Conservation (phyloP, 2,329 filamentous ascomycete species). For the Fusarium aywerte region DNA sequence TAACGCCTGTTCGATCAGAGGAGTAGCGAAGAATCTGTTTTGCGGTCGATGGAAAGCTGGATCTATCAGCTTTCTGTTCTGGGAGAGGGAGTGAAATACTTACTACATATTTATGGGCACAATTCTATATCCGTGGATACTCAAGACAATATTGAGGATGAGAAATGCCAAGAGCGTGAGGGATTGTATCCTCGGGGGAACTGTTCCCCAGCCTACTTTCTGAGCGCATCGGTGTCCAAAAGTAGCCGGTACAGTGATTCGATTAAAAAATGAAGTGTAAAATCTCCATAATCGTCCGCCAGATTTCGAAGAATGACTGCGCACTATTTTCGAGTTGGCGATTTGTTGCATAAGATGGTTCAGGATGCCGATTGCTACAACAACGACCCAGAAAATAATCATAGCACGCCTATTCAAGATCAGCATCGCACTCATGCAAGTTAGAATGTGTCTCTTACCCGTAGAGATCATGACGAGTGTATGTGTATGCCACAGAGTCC, state of each 20-base stretch:
- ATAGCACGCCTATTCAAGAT: slow-evolving; percentile 47
- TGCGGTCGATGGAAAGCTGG: slow-evolving; percentile 50
- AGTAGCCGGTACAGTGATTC: slow-evolving; percentile 54
- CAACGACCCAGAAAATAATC: slow-evolving; percentile 55
- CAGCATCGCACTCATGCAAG: background rate
- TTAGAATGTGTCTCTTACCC: slow-evolving; percentile 41
- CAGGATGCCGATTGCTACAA: slow-evolving; percentile 52
- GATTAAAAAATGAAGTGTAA: slow-evolving; percentile 49
- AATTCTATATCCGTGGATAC: slow-evolving; percentile 52
- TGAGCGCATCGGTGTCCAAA: slow-evolving; percentile 58
- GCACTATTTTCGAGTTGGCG: slow-evolving; percentile 4
- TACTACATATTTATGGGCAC: slow-evolving; percentile 56
- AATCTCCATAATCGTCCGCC: background rate
- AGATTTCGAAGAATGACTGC: background rate
- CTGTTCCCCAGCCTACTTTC: slow-evolving; percentile 58
- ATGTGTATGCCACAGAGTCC: slow-evolving; percentile 52
- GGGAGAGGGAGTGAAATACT: background rate
- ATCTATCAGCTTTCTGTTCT: background rate
- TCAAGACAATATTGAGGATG: slow-evolving; percentile 53
- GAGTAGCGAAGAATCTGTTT: slow-evolving; percentile 63
- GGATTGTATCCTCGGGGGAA: slow-evolving; percentile 57
- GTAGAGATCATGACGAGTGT: slow-evolving; percentile 51
- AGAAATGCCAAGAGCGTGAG: slow-evolving; percentile 54
- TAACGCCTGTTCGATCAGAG: slow-evolving; percentile 71
- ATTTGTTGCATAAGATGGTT: slow-evolving; percentile 45